phyloP scores from a whole-genome alignment of 2,329 filamentous ascomycete species.

The Xylariaceae sp. region DNA sequence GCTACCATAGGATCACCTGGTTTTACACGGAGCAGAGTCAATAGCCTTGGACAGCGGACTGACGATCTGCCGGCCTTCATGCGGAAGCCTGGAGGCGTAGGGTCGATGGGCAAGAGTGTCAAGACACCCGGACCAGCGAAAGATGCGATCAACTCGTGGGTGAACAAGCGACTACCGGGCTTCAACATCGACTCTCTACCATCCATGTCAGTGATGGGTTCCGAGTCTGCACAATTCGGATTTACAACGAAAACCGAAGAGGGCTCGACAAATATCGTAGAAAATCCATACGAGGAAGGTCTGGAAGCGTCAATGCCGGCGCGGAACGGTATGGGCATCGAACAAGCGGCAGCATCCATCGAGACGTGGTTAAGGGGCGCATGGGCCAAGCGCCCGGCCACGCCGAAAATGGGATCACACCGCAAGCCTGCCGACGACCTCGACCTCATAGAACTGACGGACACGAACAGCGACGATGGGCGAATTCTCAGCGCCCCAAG shows the following conservation, averaged over 20 bases:
- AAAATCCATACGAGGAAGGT: constrained; percentile 50
- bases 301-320: constrained; percentile 40
- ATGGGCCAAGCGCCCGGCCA: constrained; percentile 60
- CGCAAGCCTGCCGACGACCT: constrained; percentile 45
- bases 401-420: constrained; percentile 44
- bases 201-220: constrained; percentile 63
- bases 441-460: constrained; percentile 71
- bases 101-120: constrained; percentile 70
- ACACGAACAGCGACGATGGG: constrained; percentile 58
- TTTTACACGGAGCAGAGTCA: constrained; percentile 30
- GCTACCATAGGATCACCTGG: constrained; percentile 27
- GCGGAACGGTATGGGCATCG: constrained; percentile 58
- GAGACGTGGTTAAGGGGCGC: constrained; percentile 89
- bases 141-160: constrained; percentile 80
- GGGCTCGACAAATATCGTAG: constrained; percentile 42
- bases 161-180: constrained; percentile 77
- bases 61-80: constrained; percentile 57
- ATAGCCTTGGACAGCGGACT: constrained; percentile 25
- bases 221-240: constrained; percentile 58
- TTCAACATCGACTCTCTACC: constrained; percentile 68
- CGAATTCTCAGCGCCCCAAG: constrained; percentile 23
- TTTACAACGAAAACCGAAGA: constrained; percentile 42
- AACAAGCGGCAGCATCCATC: constrained; percentile 81
- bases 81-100: constrained; percentile 82
- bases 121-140: constrained; percentile 76